These are phyloP conservation scores for Chytriomyces sp. DNA, from an alignment of 192 early-diverging fungal genomes.

Conservation along the genomic window DNA sequence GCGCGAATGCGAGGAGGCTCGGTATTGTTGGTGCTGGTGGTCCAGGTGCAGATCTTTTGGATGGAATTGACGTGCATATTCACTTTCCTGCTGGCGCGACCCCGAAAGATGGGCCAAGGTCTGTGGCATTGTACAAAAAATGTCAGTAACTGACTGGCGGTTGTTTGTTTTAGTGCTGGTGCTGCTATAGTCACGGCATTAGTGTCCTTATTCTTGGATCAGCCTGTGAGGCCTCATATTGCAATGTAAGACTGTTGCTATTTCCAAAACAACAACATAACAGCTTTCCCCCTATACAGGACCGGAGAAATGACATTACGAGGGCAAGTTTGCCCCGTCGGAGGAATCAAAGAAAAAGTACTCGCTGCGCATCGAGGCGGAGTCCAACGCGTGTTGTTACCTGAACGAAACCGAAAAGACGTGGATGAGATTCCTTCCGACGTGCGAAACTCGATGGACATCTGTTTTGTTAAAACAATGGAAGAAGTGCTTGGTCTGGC, in stretches of 20 bases:
- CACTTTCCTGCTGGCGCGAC: constrained; percentile 82
- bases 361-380: constrained; percentile 81
- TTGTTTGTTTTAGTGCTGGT: constrained; percentile 50
- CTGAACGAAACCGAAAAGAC: constrained; percentile 73
- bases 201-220: constrained; percentile 73
- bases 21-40: constrained; percentile 40
- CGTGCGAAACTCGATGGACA: constrained; percentile 71
- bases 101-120: constrained; percentile 82
- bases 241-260: constrained; percentile 19
- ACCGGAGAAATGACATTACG: constrained; percentile 87
- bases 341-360: constrained; percentile 87
- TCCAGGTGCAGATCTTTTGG: constrained; percentile 15
- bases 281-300: constrained; percentile 66
- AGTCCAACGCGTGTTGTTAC: constrained; percentile 76
- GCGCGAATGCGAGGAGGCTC: constrained; percentile 66
- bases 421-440: constrained; percentile 72
- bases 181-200: constrained; percentile 78
- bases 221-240: constrained; percentile 51
- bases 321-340: constrained; percentile 81
- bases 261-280: not conserved
- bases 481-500: constrained; percentile 65
- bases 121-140: constrained; percentile 26
- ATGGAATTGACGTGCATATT: constrained; percentile 80
- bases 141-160: not conserved
- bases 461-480: constrained; percentile 69